These are phyloP conservation scores for Graphilbum fragrans DNA, from an alignment of 2,329 filamentous ascomycete species.

Conservation along the genomic window DNA sequence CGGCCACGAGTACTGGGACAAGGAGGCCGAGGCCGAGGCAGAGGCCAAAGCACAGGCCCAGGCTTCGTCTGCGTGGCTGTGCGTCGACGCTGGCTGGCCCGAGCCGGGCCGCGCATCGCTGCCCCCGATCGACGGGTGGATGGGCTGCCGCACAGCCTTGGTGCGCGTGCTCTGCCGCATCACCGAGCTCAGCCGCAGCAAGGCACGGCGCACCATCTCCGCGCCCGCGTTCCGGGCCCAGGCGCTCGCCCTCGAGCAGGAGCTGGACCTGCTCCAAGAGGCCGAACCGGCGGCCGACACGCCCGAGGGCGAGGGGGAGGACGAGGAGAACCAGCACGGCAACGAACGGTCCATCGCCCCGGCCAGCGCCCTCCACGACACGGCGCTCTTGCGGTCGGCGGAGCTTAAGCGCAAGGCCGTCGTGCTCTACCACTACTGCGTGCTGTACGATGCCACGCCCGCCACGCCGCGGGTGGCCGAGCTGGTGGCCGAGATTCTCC, in stretches of 20 bases:
- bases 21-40: no score
- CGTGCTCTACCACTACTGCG: conserved; percentile 1
- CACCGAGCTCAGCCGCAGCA: not conserved
- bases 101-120: not conserved
- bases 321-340: no score
- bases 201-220: not conserved
- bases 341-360: no score
- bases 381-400: not conserved
- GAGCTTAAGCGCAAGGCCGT: conserved; percentile 1
- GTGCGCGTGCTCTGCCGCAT: conserved; percentile 1
- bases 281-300: no score
- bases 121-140: not conserved
- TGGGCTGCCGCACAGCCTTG: not conserved
- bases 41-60: no score
- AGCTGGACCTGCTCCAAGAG: not conserved
- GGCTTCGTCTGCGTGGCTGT: not conserved
- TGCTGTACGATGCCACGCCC: not conserved
- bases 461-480: not conserved
- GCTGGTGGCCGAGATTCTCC: not conserved
- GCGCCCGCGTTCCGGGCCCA: not conserved
- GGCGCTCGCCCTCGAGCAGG: not conserved
- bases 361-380: no score
- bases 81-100: not conserved
- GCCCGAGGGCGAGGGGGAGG: not conserved
- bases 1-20: conserved; percentile 1